phyloP scores from a whole-genome alignment of 495 filamentous ascomycete species.

The Hypoxylon fragiforme region DNA sequence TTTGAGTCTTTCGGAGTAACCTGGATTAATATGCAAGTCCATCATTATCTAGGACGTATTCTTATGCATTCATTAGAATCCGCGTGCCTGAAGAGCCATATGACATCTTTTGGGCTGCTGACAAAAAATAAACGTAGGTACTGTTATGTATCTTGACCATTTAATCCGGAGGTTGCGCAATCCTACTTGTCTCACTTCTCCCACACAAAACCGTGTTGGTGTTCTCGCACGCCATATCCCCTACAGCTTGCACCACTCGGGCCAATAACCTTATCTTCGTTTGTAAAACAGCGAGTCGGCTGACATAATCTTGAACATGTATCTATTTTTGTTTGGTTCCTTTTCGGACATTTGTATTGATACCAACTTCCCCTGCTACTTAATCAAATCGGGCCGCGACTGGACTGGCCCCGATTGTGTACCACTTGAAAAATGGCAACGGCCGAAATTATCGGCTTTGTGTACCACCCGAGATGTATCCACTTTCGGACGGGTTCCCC shows the following conservation, averaged over 20 bases:
- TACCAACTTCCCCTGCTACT: too few species aligned
- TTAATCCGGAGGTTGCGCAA: constrained; percentile 27
- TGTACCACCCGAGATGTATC: too few species aligned
- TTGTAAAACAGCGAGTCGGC: background rate
- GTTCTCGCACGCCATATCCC: constrained; percentile 32
- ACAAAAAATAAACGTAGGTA: too few species aligned
- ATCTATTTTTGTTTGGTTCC: too few species aligned
- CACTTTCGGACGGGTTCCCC: too few species aligned
- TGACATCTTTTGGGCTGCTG: constrained; percentile 24
- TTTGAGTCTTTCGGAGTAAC: background rate
- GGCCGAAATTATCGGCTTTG: too few species aligned
- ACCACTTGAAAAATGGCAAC: too few species aligned
- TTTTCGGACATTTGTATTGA: too few species aligned
- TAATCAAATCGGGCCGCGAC: too few species aligned
- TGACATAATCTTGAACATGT: background rate
- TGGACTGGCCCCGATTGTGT: too few species aligned
- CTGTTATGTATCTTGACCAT: constrained; percentile 24
- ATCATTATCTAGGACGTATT: constrained; percentile 4
- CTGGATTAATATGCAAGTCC: background rate
- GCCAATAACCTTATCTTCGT: background rate
- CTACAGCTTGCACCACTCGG: constrained; percentile 21
- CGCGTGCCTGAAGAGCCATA: constrained; percentile 18
- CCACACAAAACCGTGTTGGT: constrained; percentile 28
- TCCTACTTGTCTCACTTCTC: constrained; percentile 26
- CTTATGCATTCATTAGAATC: constrained; percentile 5